Conservation (phyloP, 768 basidiomycete species). For the Leccinum longicurvipes region DNA sequence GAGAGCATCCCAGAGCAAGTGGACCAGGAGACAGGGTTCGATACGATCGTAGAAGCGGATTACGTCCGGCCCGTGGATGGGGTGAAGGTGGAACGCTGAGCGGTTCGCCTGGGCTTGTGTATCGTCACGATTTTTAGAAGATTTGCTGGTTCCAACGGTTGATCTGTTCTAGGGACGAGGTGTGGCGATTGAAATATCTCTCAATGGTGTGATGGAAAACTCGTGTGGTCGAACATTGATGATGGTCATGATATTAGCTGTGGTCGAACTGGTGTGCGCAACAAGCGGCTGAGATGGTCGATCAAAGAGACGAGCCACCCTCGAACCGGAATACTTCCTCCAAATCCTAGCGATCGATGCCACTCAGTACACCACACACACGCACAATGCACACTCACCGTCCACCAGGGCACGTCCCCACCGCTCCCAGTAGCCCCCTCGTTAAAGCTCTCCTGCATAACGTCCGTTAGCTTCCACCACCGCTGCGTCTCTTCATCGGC, state of each 20-base stretch:
- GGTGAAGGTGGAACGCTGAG: constrained; percentile 43
- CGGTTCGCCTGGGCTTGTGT: not conserved
- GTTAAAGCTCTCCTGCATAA: constrained; percentile 76
- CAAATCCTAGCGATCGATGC: constrained; percentile 34
- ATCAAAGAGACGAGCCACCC: constrained; percentile 26
- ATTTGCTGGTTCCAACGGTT: not conserved
- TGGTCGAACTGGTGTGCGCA: not conserved
- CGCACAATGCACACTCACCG: constrained; percentile 33
- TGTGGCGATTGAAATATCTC: not conserved
- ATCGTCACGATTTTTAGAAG: not conserved
- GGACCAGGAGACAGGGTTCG: constrained; percentile 29
- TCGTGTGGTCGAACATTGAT: not conserved
- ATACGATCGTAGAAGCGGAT: constrained; percentile 55
- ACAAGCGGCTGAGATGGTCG: not conserved
- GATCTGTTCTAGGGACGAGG: not conserved
- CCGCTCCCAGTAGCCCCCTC: constrained; percentile 68
- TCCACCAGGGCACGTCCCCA: constrained; percentile 68
- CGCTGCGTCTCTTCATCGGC: constrained; percentile 65
- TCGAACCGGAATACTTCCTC: constrained; percentile 76
- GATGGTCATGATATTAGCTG: not conserved
- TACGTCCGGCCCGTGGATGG: constrained; percentile 43
- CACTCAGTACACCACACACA: not conserved
- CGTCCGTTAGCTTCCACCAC: constrained; percentile 78
- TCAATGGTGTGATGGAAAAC: not conserved
- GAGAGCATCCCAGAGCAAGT: constrained; percentile 36